These are phyloP conservation scores for Lactarius tabidus DNA, from an alignment of 768 basidiomycete genomes.

Conservation along the genomic window DNA sequence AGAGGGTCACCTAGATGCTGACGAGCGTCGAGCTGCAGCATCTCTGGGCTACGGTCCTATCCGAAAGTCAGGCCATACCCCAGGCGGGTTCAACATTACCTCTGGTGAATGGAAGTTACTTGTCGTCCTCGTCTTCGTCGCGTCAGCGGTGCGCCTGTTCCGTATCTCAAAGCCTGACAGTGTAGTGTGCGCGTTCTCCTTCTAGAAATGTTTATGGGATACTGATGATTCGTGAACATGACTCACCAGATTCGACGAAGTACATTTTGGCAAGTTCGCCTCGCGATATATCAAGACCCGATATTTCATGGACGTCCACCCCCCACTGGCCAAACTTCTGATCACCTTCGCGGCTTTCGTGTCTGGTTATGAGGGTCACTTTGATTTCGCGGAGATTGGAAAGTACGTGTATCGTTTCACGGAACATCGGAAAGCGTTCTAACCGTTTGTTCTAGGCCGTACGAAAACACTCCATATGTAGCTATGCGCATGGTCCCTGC, in stretches of 20 bases:
- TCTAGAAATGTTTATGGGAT: slow-evolving; percentile 1
- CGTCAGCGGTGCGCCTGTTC: slow-evolving; percentile 78
- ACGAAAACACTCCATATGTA: slow-evolving; percentile 87
- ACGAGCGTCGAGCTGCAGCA: slow-evolving; percentile 26
- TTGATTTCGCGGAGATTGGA: slow-evolving; percentile 97
- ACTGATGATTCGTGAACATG: neutral
- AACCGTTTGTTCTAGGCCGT: slow-evolving; percentile 47
- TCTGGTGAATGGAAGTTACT: slow-evolving; percentile 77
- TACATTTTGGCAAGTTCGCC: slow-evolving; percentile 98
- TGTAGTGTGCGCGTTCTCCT: slow-evolving; percentile 69
- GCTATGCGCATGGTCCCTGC: slow-evolving; percentile 98
- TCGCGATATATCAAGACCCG: slow-evolving; percentile 88
- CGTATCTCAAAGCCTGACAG: slow-evolving; percentile 81
- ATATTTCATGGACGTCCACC: slow-evolving; percentile 95
- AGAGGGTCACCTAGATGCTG: slow-evolving; percentile 27
- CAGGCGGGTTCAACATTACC: slow-evolving; percentile 63
- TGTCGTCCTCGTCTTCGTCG: slow-evolving; percentile 60
- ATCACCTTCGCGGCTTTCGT: slow-evolving; percentile 89
- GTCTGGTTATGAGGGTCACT: slow-evolving; percentile 85
- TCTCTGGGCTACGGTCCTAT: slow-evolving; percentile 24
- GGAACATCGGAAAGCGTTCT: neutral
- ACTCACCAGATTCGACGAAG: slow-evolving; percentile 85
- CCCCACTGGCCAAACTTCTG: slow-evolving; percentile 91
- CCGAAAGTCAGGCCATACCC: slow-evolving; percentile 29
- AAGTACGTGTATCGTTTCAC: slow-evolving; percentile 54